These are phyloP conservation scores for Agarophyton chilense DNA, from an alignment of 23 red algal species.

Conservation along the genomic window DNA sequence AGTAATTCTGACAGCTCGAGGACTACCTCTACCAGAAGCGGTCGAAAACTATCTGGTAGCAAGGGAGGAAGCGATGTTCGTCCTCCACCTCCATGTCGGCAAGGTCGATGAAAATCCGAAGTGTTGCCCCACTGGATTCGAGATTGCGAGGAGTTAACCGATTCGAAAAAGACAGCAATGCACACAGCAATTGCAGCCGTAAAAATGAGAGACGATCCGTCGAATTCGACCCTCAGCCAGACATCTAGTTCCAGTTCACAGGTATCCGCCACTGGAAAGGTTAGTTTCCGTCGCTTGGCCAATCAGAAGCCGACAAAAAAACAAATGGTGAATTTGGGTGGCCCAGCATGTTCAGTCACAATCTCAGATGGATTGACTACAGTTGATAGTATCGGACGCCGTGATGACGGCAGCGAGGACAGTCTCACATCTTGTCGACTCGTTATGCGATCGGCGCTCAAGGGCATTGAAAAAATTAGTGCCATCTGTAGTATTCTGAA, in stretches of 20 bases:
- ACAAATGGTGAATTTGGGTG: no score
- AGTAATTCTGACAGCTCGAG: no score
- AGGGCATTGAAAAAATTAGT: background rate
- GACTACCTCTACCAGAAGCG: no score
- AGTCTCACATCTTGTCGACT: background rate
- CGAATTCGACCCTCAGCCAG: background rate
- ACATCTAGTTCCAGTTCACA: no score
- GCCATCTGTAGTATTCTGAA: no score
- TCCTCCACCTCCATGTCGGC: no score
- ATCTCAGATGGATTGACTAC: background rate
- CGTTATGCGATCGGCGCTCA: background rate
- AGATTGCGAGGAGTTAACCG: background rate
- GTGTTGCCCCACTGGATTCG: background rate
- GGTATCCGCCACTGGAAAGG: no score
- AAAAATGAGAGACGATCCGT: background rate
- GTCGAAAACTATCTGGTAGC: no score
- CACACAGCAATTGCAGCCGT: background rate
- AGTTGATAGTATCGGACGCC: background rate
- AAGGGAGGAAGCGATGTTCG: no score
- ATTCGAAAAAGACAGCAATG: background rate
- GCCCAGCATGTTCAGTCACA: no score
- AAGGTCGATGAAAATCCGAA: background rate
- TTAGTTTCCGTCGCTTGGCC: no score
- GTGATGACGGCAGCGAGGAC: constrained; percentile 28
- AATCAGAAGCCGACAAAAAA: no score